Percentiles rank a stretch among this genome's conserved stretches.
phyloP scores from a whole-genome alignment of 2,329 filamentous ascomycete species.

The Aspergillus fumigatiaffinis region DNA sequence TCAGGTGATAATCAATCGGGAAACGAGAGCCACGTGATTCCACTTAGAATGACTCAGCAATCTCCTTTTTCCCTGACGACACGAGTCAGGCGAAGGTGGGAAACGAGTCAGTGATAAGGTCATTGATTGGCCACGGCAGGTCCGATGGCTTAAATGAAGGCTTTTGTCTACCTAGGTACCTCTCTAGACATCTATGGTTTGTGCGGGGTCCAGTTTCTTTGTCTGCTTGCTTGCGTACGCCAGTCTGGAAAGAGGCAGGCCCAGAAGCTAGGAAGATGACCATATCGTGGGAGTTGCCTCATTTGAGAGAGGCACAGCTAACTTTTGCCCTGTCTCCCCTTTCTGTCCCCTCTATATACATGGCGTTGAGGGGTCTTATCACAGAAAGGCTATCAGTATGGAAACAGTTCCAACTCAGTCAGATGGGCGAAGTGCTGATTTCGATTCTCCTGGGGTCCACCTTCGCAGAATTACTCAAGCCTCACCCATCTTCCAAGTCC shows the following conservation, averaged over 20 bases:
- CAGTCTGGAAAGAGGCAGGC: neutral
- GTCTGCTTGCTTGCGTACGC: neutral
- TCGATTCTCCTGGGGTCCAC: neutral
- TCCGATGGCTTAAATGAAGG: neutral
- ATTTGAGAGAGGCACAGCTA: neutral
- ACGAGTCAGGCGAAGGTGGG: constrained; percentile 15
- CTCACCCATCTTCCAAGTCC: neutral
- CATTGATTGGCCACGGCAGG: constrained; percentile 10
- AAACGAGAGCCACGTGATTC: neutral
- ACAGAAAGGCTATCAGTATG: neutral
- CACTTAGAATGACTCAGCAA: neutral
- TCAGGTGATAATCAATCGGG: neutral
- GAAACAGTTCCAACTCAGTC: neutral
- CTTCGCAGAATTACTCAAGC: no score
- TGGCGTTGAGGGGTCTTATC: no score
- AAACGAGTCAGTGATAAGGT: neutral
- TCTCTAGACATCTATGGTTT: constrained; percentile 3
- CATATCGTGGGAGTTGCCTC: neutral
- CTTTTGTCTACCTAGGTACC: neutral
- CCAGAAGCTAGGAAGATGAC: neutral
- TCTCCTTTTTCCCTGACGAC: constrained; percentile 14
- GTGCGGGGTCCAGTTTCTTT: constrained; percentile 10
- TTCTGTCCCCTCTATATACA: no score
- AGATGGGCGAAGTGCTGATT: neutral
- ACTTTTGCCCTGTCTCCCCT: no score